Evolutionary conservation across 2,329 filamentous ascomycete genomes (phyloP), one percentile per base, ranked within the genome.

Genomic region (Thielaviopsis cerberus): DNA sequence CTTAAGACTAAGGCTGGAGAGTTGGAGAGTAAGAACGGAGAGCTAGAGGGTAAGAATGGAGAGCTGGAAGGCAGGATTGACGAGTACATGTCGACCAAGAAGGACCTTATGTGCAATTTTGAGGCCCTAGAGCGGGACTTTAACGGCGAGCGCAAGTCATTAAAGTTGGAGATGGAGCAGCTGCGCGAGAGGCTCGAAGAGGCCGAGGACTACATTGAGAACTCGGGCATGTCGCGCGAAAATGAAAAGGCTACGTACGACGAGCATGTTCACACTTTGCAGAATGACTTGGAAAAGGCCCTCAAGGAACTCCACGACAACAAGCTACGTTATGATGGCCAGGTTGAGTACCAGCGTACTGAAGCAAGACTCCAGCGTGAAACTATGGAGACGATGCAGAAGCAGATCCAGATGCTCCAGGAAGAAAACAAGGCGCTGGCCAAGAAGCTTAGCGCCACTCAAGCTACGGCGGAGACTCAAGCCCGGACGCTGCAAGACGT

Each of bases 71-170:
- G 74, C 65, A 83, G 83, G 64, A 79, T 95, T 61, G 82, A 92
- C 62, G 91, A 97, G 68, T 87, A 81, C 5, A 88, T 92, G 64
- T 90, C 88, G 2, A 96, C 86, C 0, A 98, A 98, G 69, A 86
- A 86, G 64, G 92, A 97, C 68, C 79, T 98, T 10, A 82, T 98
- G 71, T 85, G 88, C 63, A 98, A 98, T 66, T 88, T 98, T 73
- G 89, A 97, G 66, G 85, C 90, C 13, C 80, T 94, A 63, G 88
- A 96, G 69, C 82, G 81, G 25, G 92, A 97, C 66, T 96, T 95
- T 64, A 76, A 86, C 37, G 82, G 83, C 54, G 91, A 97, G 69
- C 81, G 92, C 45, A 88, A 86, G 65, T 85, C 83, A 10, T 74
- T 97, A 0, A 87, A 95, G 64, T 76, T 80, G 17, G 90, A 97